A percentile compares a stretch with the other conserved stretches of the same genome.
phyloP scores from a whole-genome alignment of 1,284 basidiomycete genomes.

The Pterulicium gracile region DNA sequence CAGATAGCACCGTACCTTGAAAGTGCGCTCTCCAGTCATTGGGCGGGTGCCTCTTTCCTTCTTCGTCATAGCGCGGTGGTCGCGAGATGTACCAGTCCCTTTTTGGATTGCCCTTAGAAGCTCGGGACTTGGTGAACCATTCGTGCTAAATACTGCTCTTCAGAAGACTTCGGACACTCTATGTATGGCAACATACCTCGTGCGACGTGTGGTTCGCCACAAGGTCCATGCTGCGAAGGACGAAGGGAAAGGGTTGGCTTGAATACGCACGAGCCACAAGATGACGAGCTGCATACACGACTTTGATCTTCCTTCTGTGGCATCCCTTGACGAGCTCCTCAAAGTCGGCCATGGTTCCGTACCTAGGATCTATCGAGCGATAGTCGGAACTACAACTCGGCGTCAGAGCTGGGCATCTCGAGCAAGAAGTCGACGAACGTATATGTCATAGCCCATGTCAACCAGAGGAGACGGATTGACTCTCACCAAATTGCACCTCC shows the following conservation, averaged over 20 bases:
- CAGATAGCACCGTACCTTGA: constrained; percentile 31
- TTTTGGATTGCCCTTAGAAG: constrained; percentile 46
- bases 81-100: constrained; percentile 75
- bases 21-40: constrained; percentile 69
- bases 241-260: constrained; percentile 9
- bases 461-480: too few relatives aligned
- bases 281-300: constrained; percentile 34
- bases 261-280: constrained; percentile 1
- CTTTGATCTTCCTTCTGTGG: constrained; percentile 58
- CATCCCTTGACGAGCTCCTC: constrained; percentile 49
- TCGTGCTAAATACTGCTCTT: constrained; percentile 35
- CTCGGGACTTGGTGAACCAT: constrained; percentile 65
- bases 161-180: background rate
- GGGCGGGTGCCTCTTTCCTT: constrained; percentile 47
- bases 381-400: constrained; percentile 46
- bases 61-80: constrained; percentile 42
- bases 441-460: constrained; percentile 44
- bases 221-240: constrained; percentile 51
- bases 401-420: background rate
- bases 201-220: constrained; percentile 77
- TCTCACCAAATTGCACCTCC: too few relatives aligned
- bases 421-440: constrained; percentile 9
- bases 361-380: constrained; percentile 58
- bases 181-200: constrained; percentile 28
- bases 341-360: constrained; percentile 66